phyloP scores from a whole-genome alignment of 2,329 filamentous ascomycete species.

The Phoma sp. region DNA sequence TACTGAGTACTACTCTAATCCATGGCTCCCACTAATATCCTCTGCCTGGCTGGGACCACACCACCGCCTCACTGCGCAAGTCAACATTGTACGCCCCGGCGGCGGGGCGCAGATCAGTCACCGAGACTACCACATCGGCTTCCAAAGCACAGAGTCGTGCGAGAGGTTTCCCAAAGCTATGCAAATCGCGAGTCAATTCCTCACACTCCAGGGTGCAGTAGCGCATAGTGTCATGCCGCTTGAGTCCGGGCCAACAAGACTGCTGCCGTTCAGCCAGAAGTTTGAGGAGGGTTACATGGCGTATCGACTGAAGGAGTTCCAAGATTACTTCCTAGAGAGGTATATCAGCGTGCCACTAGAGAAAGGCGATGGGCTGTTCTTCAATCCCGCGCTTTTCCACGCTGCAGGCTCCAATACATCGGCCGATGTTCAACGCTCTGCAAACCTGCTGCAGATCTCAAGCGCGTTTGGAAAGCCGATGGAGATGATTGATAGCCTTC shows the following conservation, averaged over 20 bases:
- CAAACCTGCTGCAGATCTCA: conserved; percentile 69
- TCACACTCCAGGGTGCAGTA: conserved; percentile 70
- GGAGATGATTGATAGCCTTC: conserved; percentile 64
- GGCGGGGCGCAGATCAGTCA: conserved; percentile 65
- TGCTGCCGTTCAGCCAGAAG: conserved; percentile 67
- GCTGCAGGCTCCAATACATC: conserved; percentile 66
- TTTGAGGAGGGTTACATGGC: conserved; percentile 66
- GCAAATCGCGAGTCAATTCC: conserved; percentile 63
- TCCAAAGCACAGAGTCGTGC: conserved; percentile 59
- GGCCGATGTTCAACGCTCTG: conserved; percentile 59
- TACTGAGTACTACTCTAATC: conserved; percentile 66
- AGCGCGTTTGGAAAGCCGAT: conserved; percentile 70
- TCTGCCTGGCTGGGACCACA: conserved; percentile 66
- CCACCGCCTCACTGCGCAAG: conserved; percentile 68
- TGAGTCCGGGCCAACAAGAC: conserved; percentile 65
- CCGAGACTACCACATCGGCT: conserved; percentile 70
- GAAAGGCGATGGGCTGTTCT: conserved; percentile 68
- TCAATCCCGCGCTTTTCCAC: conserved; percentile 70
- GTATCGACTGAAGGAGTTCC: conserved; percentile 62
- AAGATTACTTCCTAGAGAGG: conserved; percentile 60
- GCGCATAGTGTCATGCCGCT: conserved; percentile 68
- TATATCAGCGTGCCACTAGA: conserved; percentile 62
- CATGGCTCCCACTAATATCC: conserved; percentile 62
- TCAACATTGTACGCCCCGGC: conserved; percentile 68
- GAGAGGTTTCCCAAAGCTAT: conserved; percentile 59